A percentile compares a stretch with the other conserved stretches of the same genome.
Evolutionary conservation across 2,329 filamentous ascomycete genomes (phyloP).

Genomic region (Fusarium anguioides): DNA sequence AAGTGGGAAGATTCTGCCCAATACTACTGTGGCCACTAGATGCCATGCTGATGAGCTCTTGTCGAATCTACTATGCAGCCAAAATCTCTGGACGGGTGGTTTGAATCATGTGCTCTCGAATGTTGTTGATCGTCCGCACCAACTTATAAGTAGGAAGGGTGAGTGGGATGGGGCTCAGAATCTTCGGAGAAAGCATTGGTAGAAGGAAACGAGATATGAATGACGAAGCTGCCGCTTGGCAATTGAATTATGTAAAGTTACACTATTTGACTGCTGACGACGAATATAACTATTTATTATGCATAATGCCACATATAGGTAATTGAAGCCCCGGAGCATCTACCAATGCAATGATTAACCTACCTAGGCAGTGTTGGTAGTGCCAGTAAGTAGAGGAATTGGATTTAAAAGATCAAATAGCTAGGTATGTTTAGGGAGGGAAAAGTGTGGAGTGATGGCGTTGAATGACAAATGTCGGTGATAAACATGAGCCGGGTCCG

Average conservation of each 20-base stretch:
- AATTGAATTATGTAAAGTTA: neutral
- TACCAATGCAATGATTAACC: neutral
- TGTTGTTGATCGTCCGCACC: neutral
- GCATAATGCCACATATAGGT: neutral
- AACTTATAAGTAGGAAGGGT: neutral
- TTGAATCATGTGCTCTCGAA: neutral
- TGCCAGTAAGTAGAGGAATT: neutral
- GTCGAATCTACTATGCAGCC: neutral
- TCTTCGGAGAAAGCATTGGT: neutral
- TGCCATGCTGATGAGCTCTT: neutral
- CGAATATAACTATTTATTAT: neutral
- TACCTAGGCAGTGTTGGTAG: neutral
- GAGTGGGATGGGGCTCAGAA: neutral
- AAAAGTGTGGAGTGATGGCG: slow-evolving; percentile 29
- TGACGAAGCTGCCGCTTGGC: neutral
- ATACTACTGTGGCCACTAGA: neutral
- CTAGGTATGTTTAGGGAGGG: too few species aligned
- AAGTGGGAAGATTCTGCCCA: neutral
- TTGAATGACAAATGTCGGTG: slow-evolving; percentile 42
- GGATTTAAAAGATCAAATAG: neutral
- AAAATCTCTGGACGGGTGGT: neutral
- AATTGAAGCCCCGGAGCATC: neutral
- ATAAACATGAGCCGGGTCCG: slow-evolving; percentile 35
- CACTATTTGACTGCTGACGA: neutral
- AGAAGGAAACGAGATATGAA: slow-evolving; percentile 5